Evolutionary conservation across 1,284 basidiomycete genomes (phyloP).

Genomic region (Malassezia psittaci): DNA sequence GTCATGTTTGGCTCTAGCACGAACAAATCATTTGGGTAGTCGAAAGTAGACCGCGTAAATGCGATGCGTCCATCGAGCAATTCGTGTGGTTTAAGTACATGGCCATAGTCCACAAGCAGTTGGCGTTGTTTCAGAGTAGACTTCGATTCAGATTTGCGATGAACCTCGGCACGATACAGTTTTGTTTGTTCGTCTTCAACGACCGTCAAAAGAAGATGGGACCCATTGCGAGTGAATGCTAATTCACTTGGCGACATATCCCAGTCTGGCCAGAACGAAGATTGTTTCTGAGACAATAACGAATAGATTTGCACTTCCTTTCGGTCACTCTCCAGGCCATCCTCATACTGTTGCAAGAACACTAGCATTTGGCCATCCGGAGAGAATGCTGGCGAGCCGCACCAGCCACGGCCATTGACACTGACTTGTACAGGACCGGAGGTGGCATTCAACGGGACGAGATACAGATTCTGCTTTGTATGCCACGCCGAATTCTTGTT

Average conservation of each 20-base stretch:
- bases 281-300: slow-evolving; percentile 7
- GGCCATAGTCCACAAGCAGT: slow-evolving; percentile 7
- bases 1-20: not conserved
- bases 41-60: slow-evolving; percentile 12
- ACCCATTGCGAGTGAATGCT: slow-evolving; percentile 15
- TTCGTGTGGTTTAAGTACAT: slow-evolving; percentile 1
- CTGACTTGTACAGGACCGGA: slow-evolving; percentile 8
- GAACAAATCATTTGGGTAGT: slow-evolving; percentile 21
- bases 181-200: slow-evolving; percentile 20
- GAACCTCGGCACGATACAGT: slow-evolving; percentile 12
- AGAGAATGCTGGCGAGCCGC: slow-evolving; percentile 19
- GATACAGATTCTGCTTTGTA: slow-evolving; percentile 25
- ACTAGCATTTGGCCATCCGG: slow-evolving; percentile 22
- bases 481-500: slow-evolving; percentile 24
- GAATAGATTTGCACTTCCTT: slow-evolving; percentile 20
- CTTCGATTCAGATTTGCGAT: not conserved
- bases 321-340: slow-evolving; percentile 33
- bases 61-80: slow-evolving; percentile 14
- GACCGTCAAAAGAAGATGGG: slow-evolving; percentile 9
- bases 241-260: slow-evolving; percentile 22
- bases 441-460: slow-evolving; percentile 18
- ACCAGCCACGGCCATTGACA: slow-evolving; percentile 21
- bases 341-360: slow-evolving; percentile 33
- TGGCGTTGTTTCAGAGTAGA: not conserved
- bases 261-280: slow-evolving; percentile 21